Conservation (phyloP, 495 filamentous ascomycete species). For the Penicilliopsis zonata region DNA sequence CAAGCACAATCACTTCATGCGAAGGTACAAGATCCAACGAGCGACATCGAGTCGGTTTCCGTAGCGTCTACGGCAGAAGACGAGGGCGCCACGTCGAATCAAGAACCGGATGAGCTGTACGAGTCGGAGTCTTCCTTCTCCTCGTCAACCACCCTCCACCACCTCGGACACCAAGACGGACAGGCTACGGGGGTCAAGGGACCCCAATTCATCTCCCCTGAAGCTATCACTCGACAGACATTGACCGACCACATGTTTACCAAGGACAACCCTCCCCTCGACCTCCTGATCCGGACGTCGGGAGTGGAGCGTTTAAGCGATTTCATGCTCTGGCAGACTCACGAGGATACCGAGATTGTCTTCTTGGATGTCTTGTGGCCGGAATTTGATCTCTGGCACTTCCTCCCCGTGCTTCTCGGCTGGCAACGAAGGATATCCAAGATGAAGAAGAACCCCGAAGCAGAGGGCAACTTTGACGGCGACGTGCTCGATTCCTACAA, state of each 20-base stretch:
- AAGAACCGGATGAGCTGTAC: slow-evolving; percentile 26
- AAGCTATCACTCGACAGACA: slow-evolving; percentile 72
- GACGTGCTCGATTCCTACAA: slow-evolving; percentile 15
- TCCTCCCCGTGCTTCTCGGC: slow-evolving; percentile 79
- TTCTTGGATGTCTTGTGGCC: slow-evolving; percentile 93
- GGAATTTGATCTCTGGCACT: slow-evolving; percentile 90
- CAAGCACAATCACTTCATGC: slow-evolving; percentile 40
- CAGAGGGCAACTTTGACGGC: slow-evolving; percentile 32
- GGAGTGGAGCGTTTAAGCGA: slow-evolving; percentile 87
- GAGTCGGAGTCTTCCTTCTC: slow-evolving; percentile 44
- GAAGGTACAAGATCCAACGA: slow-evolving; percentile 21
- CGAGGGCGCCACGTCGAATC: slow-evolving; percentile 15
- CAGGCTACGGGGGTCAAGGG: slow-evolving; percentile 12
- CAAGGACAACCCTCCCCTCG: slow-evolving; percentile 69
- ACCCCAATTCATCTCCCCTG: slow-evolving; percentile 47
- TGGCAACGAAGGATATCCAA: slow-evolving; percentile 68
- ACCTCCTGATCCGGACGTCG: slow-evolving; percentile 80
- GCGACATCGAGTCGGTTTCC: slow-evolving; percentile 26
- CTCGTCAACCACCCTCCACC: slow-evolving; percentile 41
- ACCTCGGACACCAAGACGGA: slow-evolving; percentile 19
- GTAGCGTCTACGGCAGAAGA: slow-evolving; percentile 23
- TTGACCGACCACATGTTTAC: slow-evolving; percentile 77
- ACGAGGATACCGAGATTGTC: slow-evolving; percentile 80
- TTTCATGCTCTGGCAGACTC: slow-evolving; percentile 98
- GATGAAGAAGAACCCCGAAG: slow-evolving; percentile 27